Evolutionary conservation across 2,329 filamentous ascomycete genomes (phyloP).

Genomic region (Penicillium sclerotigenum): DNA sequence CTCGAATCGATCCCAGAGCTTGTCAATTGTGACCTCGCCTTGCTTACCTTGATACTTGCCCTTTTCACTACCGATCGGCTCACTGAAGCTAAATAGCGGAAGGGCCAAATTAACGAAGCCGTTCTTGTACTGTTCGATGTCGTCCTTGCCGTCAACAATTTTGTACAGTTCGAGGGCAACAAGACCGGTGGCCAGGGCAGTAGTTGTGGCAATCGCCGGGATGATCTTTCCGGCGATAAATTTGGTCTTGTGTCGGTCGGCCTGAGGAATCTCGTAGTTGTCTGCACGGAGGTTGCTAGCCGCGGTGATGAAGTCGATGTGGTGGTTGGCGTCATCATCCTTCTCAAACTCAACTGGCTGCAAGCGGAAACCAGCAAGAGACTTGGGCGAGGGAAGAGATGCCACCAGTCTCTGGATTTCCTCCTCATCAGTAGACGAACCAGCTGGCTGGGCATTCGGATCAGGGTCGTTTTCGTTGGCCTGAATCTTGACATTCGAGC

Average conservation of each 20-base stretch:
- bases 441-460: slow-evolving; percentile 65
- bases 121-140: slow-evolving; percentile 99
- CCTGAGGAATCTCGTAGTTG: slow-evolving; percentile 94
- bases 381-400: slow-evolving; percentile 73
- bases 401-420: slow-evolving; percentile 70
- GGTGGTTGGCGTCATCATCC: slow-evolving; percentile 95
- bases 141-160: slow-evolving; percentile 91
- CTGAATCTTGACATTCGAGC: slow-evolving; percentile 91
- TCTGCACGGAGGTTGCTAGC: slow-evolving; percentile 94
- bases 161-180: slow-evolving; percentile 94
- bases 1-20: slow-evolving; percentile 98
- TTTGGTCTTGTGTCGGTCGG: slow-evolving; percentile 96
- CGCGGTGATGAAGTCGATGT: slow-evolving; percentile 98
- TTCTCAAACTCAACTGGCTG: slow-evolving; percentile 96
- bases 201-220: slow-evolving; percentile 95
- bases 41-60: slow-evolving; percentile 78
- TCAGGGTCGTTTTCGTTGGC: slow-evolving; percentile 93
- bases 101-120: slow-evolving; percentile 95
- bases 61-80: slow-evolving; percentile 92
- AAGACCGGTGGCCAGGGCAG: slow-evolving; percentile 88
- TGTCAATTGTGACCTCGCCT: slow-evolving; percentile 79
- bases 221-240: slow-evolving; percentile 99
- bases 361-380: slow-evolving; percentile 82
- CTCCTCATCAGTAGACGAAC: slow-evolving; percentile 66
- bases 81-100: slow-evolving; percentile 97